These are phyloP conservation scores for Metarhizium brunneum DNA, from an alignment of 2,329 filamentous ascomycete genomes.

Conservation along the genomic window DNA sequence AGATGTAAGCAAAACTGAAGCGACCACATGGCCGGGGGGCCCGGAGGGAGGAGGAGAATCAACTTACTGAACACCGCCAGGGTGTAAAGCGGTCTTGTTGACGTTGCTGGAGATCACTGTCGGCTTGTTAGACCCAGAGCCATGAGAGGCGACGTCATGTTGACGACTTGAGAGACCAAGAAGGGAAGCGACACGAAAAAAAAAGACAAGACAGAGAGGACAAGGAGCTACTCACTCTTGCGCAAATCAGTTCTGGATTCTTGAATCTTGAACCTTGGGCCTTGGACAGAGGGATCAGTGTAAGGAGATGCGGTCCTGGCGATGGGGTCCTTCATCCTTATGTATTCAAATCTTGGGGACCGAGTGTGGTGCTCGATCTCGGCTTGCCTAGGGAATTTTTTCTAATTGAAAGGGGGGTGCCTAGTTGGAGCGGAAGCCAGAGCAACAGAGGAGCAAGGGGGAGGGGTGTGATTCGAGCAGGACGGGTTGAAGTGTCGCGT, in stretches of 20 bases:
- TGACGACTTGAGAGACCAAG: background rate
- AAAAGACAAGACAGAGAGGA: background rate
- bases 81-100: slow-evolving; percentile 91
- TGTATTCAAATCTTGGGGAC: slow-evolving; percentile 23
- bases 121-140: background rate
- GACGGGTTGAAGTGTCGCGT: background rate
- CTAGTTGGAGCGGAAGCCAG: slow-evolving; percentile 4
- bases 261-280: slow-evolving; percentile 29
- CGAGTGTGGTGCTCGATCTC: slow-evolving; percentile 6
- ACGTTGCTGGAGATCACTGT: slow-evolving; percentile 52
- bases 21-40: background rate
- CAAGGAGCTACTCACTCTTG: slow-evolving; percentile 28
- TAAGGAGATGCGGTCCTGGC: slow-evolving; percentile 28
- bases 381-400: slow-evolving; percentile 5
- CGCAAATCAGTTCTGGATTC: slow-evolving; percentile 27
- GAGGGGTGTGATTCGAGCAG: slow-evolving; percentile 7
- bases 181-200: background rate
- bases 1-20: background rate
- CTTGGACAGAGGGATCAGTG: slow-evolving; percentile 28
- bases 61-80: slow-evolving; percentile 82
- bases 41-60: slow-evolving; percentile 3
- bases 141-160: background rate
- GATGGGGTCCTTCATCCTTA: slow-evolving; percentile 31
- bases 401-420: slow-evolving; percentile 1
- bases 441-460: background rate